A percentile compares a stretch with the other conserved stretches of the same genome.
Conservation (phyloP, 352 stramenopile species). For the Albugo candida region DNA sequence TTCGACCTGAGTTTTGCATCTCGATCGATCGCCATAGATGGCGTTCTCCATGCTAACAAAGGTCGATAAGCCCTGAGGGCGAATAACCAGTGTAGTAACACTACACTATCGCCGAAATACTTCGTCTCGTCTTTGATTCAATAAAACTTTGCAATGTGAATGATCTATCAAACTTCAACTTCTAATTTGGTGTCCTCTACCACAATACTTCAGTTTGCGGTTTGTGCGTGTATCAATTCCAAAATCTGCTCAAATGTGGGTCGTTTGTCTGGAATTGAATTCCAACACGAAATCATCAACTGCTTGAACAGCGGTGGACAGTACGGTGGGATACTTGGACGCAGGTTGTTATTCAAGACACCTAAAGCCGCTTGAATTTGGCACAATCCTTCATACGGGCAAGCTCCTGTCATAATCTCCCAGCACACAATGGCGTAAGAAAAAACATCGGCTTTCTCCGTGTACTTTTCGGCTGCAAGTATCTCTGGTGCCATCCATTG, state of each 20-base stretch:
- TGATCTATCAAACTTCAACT: too few relatives aligned
- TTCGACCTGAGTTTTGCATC: too few relatives aligned
- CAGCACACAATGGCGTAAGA: conserved; percentile 74
- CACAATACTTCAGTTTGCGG: too few relatives aligned
- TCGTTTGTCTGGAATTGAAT: conserved; percentile 44
- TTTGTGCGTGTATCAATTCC: conserved; percentile 28
- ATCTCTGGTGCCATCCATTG: conserved; percentile 80
- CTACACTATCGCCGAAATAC: too few relatives aligned
- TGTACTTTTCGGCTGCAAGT: conserved; percentile 67
- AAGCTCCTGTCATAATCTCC: conserved; percentile 78
- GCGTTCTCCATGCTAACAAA: too few relatives aligned
- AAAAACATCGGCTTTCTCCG: conserved; percentile 75
- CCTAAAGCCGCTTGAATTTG: conserved; percentile 78
- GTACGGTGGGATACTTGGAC: conserved; percentile 52
- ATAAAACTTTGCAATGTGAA: too few relatives aligned
- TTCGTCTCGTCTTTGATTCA: too few relatives aligned
- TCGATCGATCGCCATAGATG: too few relatives aligned
- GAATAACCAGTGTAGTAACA: too few relatives aligned
- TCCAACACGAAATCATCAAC: conserved; percentile 73
- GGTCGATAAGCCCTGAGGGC: too few relatives aligned
- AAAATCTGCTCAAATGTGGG: conserved; percentile 68
- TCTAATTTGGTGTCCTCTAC: too few relatives aligned
- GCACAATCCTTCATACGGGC: conserved; percentile 81
- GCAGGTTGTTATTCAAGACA: conserved; percentile 75
- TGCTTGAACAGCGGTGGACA: conserved; percentile 66